Conservation (phyloP, 768 basidiomycete genomes). For the Jaapia argillacea region DNA sequence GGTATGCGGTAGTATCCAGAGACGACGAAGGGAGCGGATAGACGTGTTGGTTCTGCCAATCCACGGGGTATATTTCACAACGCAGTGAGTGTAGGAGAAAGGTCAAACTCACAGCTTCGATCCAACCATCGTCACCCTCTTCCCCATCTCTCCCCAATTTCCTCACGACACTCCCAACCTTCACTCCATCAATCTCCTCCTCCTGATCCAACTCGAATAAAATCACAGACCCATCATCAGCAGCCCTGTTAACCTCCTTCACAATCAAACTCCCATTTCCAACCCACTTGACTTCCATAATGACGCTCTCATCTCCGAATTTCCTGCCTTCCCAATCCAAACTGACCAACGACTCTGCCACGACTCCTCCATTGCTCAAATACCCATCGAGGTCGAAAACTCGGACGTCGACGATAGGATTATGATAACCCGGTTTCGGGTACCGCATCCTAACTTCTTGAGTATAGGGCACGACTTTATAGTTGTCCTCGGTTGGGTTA, state of each 20-base stretch:
- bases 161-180: constrained; percentile 50
- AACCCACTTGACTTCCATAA: constrained; percentile 86
- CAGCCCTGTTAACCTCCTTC: constrained; percentile 82
- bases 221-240: constrained; percentile 70
- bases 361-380: constrained; percentile 20
- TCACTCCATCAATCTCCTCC: constrained; percentile 13
- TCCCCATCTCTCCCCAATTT: constrained; percentile 77
- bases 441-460: constrained; percentile 55
- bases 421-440: constrained; percentile 84
- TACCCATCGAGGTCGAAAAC: constrained; percentile 70
- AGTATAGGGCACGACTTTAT: constrained; percentile 73
- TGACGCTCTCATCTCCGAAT: constrained; percentile 50
- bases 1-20: constrained; percentile 56
- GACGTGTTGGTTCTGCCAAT: constrained; percentile 53
- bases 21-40: constrained; percentile 36
- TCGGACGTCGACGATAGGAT: constrained; percentile 76
- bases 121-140: constrained; percentile 90
- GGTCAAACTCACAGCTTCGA: constrained; percentile 57
- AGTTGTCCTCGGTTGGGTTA: constrained; percentile 68
- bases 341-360: constrained; percentile 33
- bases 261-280: constrained; percentile 61
- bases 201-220: constrained; percentile 48
- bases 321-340: constrained; percentile 61
- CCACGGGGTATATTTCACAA: constrained; percentile 8
- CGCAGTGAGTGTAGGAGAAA: constrained; percentile 3